phyloP scores from a whole-genome alignment of 106 monocot species.

The Dioscorea dumetorum region DNA sequence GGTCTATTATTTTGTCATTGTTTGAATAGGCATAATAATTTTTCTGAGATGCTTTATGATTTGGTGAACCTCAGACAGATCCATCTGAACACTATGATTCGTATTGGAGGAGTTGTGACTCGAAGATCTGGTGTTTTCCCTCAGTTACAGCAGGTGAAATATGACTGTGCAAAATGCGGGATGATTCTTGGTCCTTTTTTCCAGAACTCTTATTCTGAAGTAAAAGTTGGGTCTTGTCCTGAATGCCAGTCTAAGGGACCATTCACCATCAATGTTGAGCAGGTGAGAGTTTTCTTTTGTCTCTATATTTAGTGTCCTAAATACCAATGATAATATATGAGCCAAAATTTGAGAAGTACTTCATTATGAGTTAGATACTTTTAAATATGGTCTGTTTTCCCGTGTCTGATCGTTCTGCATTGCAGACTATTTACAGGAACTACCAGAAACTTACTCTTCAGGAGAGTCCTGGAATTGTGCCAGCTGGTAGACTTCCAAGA shows the following conservation, averaged over 20 bases:
- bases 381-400: not conserved
- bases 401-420: not conserved
- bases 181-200: conserved; percentile 90
- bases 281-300: conserved; percentile 29
- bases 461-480: conserved; percentile 98
- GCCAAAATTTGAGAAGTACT: too few relatives aligned
- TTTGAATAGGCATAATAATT: not conserved
- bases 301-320: too few relatives aligned
- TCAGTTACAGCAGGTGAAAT: conserved; percentile 97
- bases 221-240: conserved; percentile 96
- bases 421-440: conserved; percentile 96
- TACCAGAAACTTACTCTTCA: conserved; percentile 99
- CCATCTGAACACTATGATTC: conserved; percentile 98
- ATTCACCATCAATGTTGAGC: conserved; percentile 91
- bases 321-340: too few relatives aligned
- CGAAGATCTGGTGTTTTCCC: conserved; percentile 95
- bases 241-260: conserved; percentile 99
- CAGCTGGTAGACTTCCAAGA: conserved; percentile 96
- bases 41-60: not conserved
- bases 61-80: conserved; percentile 58
- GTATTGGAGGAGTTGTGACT: conserved; percentile 98
- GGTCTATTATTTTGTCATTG: not conserved
- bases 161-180: conserved; percentile 94
- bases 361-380: too few relatives aligned
- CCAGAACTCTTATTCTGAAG: conserved; percentile 97